phyloP scores from a whole-genome alignment of 2,329 filamentous ascomycete species.

The Talaromyces sp. region DNA sequence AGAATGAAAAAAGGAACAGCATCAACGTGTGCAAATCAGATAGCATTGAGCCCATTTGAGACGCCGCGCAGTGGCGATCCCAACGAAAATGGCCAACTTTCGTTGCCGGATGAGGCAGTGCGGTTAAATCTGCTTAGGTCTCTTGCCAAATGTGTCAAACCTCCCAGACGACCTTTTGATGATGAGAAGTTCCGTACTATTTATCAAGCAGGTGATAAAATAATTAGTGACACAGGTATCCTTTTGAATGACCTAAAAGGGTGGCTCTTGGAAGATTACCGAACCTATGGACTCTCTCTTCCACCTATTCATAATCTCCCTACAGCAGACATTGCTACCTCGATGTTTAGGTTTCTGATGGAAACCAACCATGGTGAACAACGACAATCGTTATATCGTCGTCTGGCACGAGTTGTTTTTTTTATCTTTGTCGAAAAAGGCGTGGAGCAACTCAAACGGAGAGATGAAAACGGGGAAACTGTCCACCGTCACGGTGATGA shows the following conservation, averaged over 20 bases:
- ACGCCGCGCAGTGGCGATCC: background rate
- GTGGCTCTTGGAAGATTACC: background rate
- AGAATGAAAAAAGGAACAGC: background rate
- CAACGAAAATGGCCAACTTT: background rate
- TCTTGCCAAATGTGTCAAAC: background rate
- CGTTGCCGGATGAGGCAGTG: background rate
- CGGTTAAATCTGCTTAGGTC: background rate
- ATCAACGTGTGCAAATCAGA: too few relatives aligned
- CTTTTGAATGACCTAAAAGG: background rate
- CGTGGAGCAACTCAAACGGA: background rate
- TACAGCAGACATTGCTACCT: background rate
- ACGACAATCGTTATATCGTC: background rate
- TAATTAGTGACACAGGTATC: background rate
- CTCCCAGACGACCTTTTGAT: background rate
- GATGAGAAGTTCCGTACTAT: background rate
- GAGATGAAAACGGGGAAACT: background rate
- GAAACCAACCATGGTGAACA: background rate
- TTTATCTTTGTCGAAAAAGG: background rate
- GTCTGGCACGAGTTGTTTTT: conserved; percentile 1
- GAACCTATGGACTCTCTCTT: background rate
- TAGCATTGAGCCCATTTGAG: too few relatives aligned
- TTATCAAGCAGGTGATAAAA: background rate
- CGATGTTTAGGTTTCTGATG: background rate
- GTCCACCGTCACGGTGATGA: background rate
- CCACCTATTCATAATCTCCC: background rate